Evolutionary conservation across 2,329 filamentous ascomycete genomes (phyloP).

Genomic region (Verruconis gallopava): DNA sequence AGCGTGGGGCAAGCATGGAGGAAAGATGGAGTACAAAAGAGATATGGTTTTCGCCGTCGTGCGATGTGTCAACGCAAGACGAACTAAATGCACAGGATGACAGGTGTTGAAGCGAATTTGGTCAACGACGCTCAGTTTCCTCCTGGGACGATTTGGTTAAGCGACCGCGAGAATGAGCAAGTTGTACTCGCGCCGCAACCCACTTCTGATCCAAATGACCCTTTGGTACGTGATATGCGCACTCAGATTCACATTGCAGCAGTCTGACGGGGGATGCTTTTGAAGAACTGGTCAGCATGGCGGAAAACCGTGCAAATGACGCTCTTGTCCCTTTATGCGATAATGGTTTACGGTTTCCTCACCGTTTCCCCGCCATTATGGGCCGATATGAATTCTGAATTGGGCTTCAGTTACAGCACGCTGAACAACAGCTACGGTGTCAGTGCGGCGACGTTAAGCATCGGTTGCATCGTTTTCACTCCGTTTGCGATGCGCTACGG

Average conservation of each 20-base stretch:
- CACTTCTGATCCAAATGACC: not conserved
- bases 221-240: not conserved
- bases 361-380: not conserved
- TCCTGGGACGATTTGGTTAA: no score
- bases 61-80: no score
- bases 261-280: not conserved
- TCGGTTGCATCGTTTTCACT: constrained; percentile 32
- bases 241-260: no score
- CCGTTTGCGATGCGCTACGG: constrained; percentile 36
- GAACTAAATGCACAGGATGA: no score
- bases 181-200: not conserved
- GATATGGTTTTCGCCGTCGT: no score
- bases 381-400: not conserved
- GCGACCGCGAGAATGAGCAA: no score
- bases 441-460: constrained; percentile 28
- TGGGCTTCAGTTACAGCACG: not conserved
- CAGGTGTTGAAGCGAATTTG: no score
- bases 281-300: not conserved
- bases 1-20: no score
- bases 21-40: no score
- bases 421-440: constrained; percentile 31
- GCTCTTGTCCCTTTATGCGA: not conserved
- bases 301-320: not conserved
- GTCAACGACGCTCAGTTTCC: no score
- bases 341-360: not conserved